Evolutionary conservation across 2,329 filamentous ascomycete genomes (phyloP), one percentile per base, ranked within the genome.

Genomic region (Xylaria polymorpha): DNA sequence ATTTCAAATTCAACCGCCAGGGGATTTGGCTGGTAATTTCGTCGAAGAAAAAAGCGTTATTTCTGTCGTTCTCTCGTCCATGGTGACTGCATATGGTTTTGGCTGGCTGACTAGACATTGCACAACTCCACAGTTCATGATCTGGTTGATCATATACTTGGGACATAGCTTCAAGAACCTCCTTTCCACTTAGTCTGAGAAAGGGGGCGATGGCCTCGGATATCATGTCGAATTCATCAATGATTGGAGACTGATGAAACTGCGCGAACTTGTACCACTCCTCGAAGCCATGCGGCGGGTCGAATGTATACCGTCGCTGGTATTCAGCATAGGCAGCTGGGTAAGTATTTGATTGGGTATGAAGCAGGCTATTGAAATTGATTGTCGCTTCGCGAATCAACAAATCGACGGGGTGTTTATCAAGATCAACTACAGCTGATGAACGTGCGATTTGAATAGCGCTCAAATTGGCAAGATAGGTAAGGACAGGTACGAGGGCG

Each of bases 211-310:
- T 71, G 0, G 76, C 68, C 0, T 82, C 67, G 48, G 80, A 74
- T 2, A 87, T 83, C 0, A 73, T 77, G 46, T 87, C 83, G 35
- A 84, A 87, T 2, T 86, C 82, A 66, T 87, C 85, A 39, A 87
- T 85, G n/a, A 86, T 79, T 0, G 78, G 78, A 0, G 84, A 85
- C 2, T 81, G 39, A 1, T 83, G 75, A 0, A 71, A 70, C 1
- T 72, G 59, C 0, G 85, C 84, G 57, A 80, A 86, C 0, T 79
- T 71, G 25, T 80, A 84, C 85, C 85, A 87, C 3, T 69, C 75
- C 1, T 82, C 74, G 37, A 87, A 87, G 0, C 85, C 85, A 0
- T 77, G 75, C 0, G 85, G 85, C 0, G 85, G 85, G 0, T 82
- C 77, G 1, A 80, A 72, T 0, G 68, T 70, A 64, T 87, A 86